Evolutionary conservation across 2,329 filamentous ascomycete species (phyloP), one percentile per base, ranked within the genome.

Genomic region (Dactylellina drechsleri): DNA sequence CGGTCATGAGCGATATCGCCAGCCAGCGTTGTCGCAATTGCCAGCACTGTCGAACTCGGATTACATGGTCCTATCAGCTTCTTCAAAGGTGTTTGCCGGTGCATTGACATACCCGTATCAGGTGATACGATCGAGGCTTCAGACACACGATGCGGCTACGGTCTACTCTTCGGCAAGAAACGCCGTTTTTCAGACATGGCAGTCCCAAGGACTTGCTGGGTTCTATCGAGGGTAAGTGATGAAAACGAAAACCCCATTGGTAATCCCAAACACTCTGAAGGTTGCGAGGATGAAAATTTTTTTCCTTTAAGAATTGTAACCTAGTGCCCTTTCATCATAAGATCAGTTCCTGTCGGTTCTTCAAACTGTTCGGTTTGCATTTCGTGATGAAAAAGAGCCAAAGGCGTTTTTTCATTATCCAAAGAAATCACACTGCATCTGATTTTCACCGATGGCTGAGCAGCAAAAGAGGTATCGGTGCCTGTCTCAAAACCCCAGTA

Each of bases 91-190:
- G 23, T 89, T 96, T 77, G 94, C 95, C 0, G 93, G 93, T n/a
- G 90, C 89, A 26, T 88, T 90, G 62, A 97, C 94, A 6, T 99
- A 98, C 81, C 95, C 95, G 0, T 96, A 97, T 81, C 95, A 98
- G 83, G 93, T 98, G 28, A 87, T 99, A 58, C 86, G 95, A 76
- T 92, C 92, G 77, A 86, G 95, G 52, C 83, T 99, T 82, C 95
- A 99, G 84, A 93, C 92, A 68, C 96, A 97, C 82, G 87, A 95
- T 81, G 91, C 92, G 2, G 89, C 91, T 53, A 85, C 87, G 78
- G 85, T 86, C 53, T 97, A 96, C 81, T 90, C 87, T 0, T 88
- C 88, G 52, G 89, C 92, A 4, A 84, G 83, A 58, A 93, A 93
- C 78, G 92, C 94, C 10, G 85, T 91, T 66, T 81, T 81, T 71